Evolutionary conservation across 805 yeast genomes (phyloP).

Genomic region (Danielia oregonensis): DNA sequence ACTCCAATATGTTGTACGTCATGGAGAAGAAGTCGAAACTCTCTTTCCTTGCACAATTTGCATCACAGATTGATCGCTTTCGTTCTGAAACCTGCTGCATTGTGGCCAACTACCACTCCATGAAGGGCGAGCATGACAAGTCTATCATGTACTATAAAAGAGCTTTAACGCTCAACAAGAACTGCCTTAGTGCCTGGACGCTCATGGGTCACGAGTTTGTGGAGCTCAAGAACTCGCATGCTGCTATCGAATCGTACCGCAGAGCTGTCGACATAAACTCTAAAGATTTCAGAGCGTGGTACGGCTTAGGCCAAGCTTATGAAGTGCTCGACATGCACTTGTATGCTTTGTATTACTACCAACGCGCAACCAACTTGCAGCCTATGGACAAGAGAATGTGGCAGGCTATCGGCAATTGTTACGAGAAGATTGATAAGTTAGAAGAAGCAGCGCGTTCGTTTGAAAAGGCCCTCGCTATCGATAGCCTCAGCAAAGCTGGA

Average conservation of each 20-base stretch:
- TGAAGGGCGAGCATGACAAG: slow-evolving; percentile 90
- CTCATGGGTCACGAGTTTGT: slow-evolving; percentile 98
- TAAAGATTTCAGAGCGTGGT: slow-evolving; percentile 95
- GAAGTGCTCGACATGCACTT: slow-evolving; percentile 94
- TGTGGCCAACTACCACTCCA: slow-evolving; percentile 87
- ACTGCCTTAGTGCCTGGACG: slow-evolving; percentile 92
- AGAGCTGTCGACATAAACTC: slow-evolving; percentile 87
- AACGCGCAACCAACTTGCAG: slow-evolving; percentile 81
- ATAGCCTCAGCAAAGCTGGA: slow-evolving; percentile 29
- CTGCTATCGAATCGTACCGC: slow-evolving; percentile 93
- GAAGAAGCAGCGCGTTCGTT: slow-evolving; percentile 78
- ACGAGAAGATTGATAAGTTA: slow-evolving; percentile 67
- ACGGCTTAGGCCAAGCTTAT: slow-evolving; percentile 96
- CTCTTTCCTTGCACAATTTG: slow-evolving; percentile 81
- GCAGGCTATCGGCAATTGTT: slow-evolving; percentile 91
- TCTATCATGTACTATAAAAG: slow-evolving; percentile 91
- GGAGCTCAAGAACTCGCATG: slow-evolving; percentile 92
- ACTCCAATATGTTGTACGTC: slow-evolving; percentile 92
- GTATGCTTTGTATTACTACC: slow-evolving; percentile 89
- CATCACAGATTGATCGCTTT: slow-evolving; percentile 76
- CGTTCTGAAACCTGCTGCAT: slow-evolving; percentile 95
- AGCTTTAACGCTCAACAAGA: slow-evolving; percentile 76
- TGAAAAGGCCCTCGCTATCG: slow-evolving; percentile 65
- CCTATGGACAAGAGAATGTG: slow-evolving; percentile 93
- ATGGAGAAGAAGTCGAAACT: slow-evolving; percentile 85